Percentiles rank a stretch among this genome's conserved stretches.
Conservation (phyloP, 2,329 filamentous ascomycete species). For the Trichophyton benhamiae region DNA sequence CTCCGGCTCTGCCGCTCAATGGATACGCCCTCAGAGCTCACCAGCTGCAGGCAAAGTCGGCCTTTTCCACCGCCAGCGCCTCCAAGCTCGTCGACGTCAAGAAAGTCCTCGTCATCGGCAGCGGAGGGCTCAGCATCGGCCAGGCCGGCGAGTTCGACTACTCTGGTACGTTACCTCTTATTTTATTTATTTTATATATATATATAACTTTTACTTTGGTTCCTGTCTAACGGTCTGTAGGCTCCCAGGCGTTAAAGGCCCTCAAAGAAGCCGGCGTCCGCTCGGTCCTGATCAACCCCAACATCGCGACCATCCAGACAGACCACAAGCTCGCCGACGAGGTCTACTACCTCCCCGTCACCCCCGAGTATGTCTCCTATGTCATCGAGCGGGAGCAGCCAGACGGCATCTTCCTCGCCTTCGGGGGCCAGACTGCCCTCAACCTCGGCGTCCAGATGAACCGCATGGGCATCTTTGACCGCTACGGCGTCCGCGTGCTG, state of each 20-base stretch:
- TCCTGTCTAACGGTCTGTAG: constrained; percentile 35
- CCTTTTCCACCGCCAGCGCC: too few species aligned
- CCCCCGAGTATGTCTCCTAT: constrained; percentile 92
- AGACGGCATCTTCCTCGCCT: constrained; percentile 93
- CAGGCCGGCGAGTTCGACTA: constrained; percentile 98
- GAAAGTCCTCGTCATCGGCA: constrained; percentile 93
- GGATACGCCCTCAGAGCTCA: constrained; percentile 56
- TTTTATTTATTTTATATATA: too few species aligned
- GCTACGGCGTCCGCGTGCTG: constrained; percentile 88
- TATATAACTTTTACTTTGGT: too few species aligned
- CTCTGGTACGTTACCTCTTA: constrained; percentile 56
- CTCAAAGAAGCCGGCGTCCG: constrained; percentile 87
- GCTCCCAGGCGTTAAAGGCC: constrained; percentile 90
- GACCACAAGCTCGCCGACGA: constrained; percentile 92
- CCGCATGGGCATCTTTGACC: constrained; percentile 86
- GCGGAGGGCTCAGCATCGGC: constrained; percentile 88
- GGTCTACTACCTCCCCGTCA: constrained; percentile 96
- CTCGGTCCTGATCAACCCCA: constrained; percentile 92
- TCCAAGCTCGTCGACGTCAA: constrained; percentile 69
- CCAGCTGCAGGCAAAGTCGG: constrained; percentile 41
- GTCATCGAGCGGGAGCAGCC: constrained; percentile 93
- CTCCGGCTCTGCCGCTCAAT: neutral
- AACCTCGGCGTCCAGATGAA: constrained; percentile 97
- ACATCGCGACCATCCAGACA: constrained; percentile 97
- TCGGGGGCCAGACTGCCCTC: constrained; percentile 92